phyloP scores from a whole-genome alignment of 2,329 filamentous ascomycete genomes.

The Chrysoporthe austroafricana region DNA sequence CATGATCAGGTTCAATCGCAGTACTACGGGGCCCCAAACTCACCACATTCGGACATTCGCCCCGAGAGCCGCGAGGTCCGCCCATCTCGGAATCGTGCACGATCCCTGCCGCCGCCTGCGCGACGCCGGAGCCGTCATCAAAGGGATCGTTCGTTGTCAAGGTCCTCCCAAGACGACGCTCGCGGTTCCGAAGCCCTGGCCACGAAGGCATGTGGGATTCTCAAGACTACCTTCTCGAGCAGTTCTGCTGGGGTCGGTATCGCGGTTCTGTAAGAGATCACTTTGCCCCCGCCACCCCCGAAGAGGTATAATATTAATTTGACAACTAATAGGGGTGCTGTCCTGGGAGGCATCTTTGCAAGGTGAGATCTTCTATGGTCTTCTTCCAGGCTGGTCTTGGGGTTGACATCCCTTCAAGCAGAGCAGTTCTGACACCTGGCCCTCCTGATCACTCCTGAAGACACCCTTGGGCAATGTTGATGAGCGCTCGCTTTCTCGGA shows the following conservation, averaged over 20 bases:
- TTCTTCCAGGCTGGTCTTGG: neutral
- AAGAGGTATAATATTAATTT: no score
- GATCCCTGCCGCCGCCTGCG: conserved; percentile 29
- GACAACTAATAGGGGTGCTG: conserved; percentile 43
- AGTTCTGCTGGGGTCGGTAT: conserved; percentile 54
- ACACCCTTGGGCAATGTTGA: neutral
- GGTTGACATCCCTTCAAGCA: no score
- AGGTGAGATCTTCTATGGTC: neutral
- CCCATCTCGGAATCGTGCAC: conserved; percentile 25
- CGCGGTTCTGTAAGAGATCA: conserved; percentile 43
- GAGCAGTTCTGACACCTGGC: no score
- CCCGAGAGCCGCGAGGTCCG: conserved; percentile 13
- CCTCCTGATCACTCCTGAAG: neutral
- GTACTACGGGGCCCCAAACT: conserved; percentile 30
- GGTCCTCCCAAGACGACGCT: conserved; percentile 20
- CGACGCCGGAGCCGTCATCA: conserved; percentile 25
- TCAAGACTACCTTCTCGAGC: conserved; percentile 53
- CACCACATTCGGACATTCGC: conserved; percentile 16
- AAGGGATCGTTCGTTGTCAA: conserved; percentile 34
- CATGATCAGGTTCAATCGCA: conserved; percentile 49
- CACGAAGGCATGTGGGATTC: conserved; percentile 44
- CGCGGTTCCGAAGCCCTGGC: conserved; percentile 39
- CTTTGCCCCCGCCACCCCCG: no score
- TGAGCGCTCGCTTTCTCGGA: neutral
- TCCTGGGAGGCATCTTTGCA: conserved; percentile 58